Base-by-base conservation (phyloP, 352 stramenopile genomes). In the Globisporangium paddicum region DNA sequence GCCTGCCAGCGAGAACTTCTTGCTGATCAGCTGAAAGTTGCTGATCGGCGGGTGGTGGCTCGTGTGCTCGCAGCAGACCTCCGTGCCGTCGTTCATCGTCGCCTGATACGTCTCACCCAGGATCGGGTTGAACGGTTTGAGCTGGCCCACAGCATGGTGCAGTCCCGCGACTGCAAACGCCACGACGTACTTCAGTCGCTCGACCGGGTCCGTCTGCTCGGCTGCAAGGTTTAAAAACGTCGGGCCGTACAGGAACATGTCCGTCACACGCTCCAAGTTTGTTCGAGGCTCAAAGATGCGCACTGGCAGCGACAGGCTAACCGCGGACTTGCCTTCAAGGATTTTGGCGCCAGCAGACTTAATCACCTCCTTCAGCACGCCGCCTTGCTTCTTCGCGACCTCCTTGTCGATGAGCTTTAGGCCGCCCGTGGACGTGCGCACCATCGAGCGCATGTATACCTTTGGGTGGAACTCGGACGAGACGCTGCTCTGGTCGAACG, bases 101-200 rank as follows among this genome's bases (percentile, higher is more conserved):
- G 74, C 77, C 62, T 94, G 82, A 46, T 77, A 91, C 19, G 85
- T 94, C 56, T 94, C 85, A 14, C 85, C 85, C 23, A 94, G 56
- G 30, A 94, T 94, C 34, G 85, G 85, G 58, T 91, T 94, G 63
- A 94, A 94, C 13, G 85, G 85, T 69, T 94, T 94, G 32, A 94
- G 62, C 60, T 91, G 82, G 4, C 85, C 82, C 21, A 91, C 83
- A 52, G 79, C 81, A 68, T 90, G 81, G 50, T 95, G 85, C 65
- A 91, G 67, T 0, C 85, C 85, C 8, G 85, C 82, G 30, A 95
- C 77, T 0, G 81, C 81, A 54, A 89, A 92, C 34, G 75, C 72
- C 61, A 95, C 81, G 10, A 91, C 82, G 58, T 87, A 74, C 65
- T 94, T 94, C 51, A 94, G 82, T 3, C 85, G 80, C 63, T 94